Percentiles rank a stretch among this genome's conserved stretches.
phyloP scores from a whole-genome alignment of 441 rosid species.

The Hypseocharis bilobata region DNA sequence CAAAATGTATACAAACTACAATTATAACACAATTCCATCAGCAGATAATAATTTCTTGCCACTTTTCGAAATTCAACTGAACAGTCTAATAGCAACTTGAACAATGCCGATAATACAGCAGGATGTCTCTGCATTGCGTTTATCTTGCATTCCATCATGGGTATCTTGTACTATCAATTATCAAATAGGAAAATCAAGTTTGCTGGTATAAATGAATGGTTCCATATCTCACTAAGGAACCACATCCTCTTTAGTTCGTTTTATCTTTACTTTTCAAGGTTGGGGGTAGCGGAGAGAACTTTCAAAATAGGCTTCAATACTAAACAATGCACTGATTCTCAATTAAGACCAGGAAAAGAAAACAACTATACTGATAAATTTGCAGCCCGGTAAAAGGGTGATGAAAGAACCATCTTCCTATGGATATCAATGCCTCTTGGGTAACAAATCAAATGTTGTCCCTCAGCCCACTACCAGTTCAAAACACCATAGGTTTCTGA shows the following conservation, averaged over 20 bases:
- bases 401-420: no score
- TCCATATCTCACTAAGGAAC: background rate
- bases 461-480: no score
- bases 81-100: no score
- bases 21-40: background rate
- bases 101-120: background rate
- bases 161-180: no score
- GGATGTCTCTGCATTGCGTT: no score
- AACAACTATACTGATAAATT: background rate
- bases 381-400: background rate
- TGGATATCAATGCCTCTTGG: no score
- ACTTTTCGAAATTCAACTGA: no score
- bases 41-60: background rate
- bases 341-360: background rate
- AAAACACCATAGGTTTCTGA: no score
- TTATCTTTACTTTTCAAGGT: background rate
- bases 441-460: no score
- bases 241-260: background rate
- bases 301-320: background rate
- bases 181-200: no score
- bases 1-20: background rate
- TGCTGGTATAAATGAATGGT: background rate
- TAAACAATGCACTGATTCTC: background rate
- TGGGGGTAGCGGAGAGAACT: background rate
- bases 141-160: no score